Evolutionary conservation across 1,284 basidiomycete species (phyloP).

Genomic region (Tilletia walkeri): DNA sequence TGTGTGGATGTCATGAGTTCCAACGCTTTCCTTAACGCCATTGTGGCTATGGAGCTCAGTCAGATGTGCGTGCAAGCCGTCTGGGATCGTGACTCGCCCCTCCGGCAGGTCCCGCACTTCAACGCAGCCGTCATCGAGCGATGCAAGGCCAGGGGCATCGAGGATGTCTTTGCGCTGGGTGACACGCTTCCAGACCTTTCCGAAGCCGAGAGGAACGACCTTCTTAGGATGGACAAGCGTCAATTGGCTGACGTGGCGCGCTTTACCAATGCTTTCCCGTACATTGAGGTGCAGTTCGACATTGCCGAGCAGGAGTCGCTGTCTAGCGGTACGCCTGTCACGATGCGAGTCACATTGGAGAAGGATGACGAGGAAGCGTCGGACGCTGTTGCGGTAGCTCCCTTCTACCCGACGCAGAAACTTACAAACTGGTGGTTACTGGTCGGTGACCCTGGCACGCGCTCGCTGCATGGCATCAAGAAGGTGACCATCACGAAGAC

Average conservation of each 20-base stretch:
- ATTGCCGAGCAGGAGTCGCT: slow-evolving; percentile 69
- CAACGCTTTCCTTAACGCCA: slow-evolving; percentile 87
- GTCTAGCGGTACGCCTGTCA: slow-evolving; percentile 77
- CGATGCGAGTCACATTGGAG: slow-evolving; percentile 74
- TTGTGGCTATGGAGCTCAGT: slow-evolving; percentile 97
- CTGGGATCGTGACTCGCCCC: slow-evolving; percentile 75
- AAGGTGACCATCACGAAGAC: slow-evolving; percentile 74
- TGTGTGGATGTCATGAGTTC: slow-evolving; percentile 98
- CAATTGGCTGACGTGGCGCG: slow-evolving; percentile 62
- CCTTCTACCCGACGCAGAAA: slow-evolving; percentile 86
- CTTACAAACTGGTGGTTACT: slow-evolving; percentile 97
- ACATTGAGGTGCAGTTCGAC: slow-evolving; percentile 77
- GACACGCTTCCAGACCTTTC: slow-evolving; percentile 47
- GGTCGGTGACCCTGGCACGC: slow-evolving; percentile 72
- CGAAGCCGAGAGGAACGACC: slow-evolving; percentile 60
- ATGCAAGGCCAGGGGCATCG: slow-evolving; percentile 64
- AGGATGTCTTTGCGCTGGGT: slow-evolving; percentile 48
- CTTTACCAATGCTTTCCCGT: slow-evolving; percentile 64
- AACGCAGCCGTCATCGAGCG: slow-evolving; percentile 71
- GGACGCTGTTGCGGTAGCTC: slow-evolving; percentile 75
- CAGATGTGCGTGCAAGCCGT: slow-evolving; percentile 99
- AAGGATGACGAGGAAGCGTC: slow-evolving; percentile 73
- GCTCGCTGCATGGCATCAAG: slow-evolving; percentile 85
- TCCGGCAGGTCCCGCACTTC: slow-evolving; percentile 95
- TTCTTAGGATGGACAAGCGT: slow-evolving; percentile 78